Evolutionary conservation across 495 filamentous ascomycete species (phyloP).

Genomic region (Schizothecium vesticola): DNA sequence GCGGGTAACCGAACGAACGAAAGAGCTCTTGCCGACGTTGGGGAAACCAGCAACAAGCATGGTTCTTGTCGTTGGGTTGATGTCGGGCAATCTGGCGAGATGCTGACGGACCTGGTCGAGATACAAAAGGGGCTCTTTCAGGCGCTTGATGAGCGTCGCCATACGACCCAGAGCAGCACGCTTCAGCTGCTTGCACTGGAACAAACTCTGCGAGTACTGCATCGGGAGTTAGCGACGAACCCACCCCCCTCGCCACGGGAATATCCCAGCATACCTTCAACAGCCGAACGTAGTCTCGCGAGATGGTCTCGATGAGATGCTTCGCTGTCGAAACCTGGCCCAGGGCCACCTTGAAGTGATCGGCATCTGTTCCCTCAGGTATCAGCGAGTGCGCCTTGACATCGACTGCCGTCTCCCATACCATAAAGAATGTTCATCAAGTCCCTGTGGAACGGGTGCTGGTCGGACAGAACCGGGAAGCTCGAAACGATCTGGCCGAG

Average conservation of each 20-base stretch:
- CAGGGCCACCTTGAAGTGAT: constrained; percentile 95
- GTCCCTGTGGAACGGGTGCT: constrained; percentile 89
- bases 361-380: constrained; percentile 74
- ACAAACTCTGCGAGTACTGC: constrained; percentile 92
- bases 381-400: constrained; percentile 47
- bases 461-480: constrained; percentile 89
- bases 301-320: constrained; percentile 91
- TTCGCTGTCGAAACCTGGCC: constrained; percentile 95
- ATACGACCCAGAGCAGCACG: constrained; percentile 67
- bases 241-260: not conserved
- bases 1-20: constrained; percentile 82
- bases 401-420: not conserved
- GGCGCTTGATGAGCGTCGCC: constrained; percentile 88
- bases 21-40: constrained; percentile 95
- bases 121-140: constrained; percentile 92
- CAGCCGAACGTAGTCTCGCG: constrained; percentile 86
- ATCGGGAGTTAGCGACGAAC: constrained; percentile 8
- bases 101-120: constrained; percentile 98
- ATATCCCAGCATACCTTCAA: constrained; percentile 37
- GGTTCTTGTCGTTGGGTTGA: constrained; percentile 93
- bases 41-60: constrained; percentile 95
- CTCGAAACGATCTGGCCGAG: constrained; percentile 82
- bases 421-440: constrained; percentile 58
- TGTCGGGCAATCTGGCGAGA: constrained; percentile 92
- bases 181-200: constrained; percentile 54